Evolutionary conservation across 148 eudicot genomes (phyloP).

Genomic region (Vaccinium vitisidaea): DNA sequence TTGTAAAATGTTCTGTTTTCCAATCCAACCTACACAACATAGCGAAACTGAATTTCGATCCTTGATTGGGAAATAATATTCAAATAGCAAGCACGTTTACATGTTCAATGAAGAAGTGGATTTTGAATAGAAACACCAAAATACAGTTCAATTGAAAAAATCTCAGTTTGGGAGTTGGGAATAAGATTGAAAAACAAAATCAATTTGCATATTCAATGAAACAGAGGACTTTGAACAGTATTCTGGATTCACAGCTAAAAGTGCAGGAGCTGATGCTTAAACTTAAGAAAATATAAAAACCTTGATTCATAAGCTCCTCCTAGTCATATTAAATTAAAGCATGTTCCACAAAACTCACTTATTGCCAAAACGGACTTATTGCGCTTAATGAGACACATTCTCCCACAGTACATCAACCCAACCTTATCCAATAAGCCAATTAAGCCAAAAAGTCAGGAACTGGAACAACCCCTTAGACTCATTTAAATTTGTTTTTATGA

Average conservation of each 20-base stretch:
- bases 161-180: neutral
- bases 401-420: too few relatives aligned
- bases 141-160: neutral
- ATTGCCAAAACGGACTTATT: too few relatives aligned
- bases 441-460: too few relatives aligned
- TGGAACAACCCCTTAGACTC: neutral
- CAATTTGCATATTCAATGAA: neutral
- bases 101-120: neutral
- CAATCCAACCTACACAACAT: neutral
- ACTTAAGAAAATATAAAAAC: neutral
- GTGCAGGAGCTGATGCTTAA: neutral
- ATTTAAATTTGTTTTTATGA: too few relatives aligned
- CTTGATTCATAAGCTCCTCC: neutral
- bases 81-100: neutral
- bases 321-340: neutral
- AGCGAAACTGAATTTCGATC: neutral
- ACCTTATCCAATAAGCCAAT: too few relatives aligned
- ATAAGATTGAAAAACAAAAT: neutral
- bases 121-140: neutral
- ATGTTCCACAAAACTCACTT: too few relatives aligned
- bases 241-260: neutral
- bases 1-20: neutral
- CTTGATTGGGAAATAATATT: neutral
- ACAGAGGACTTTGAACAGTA: neutral
- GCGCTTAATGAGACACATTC: too few relatives aligned